Evolutionary conservation across 805 yeast species (phyloP), one percentile per base, ranked within the genome.

Genomic region (Ogataea zsoltii): DNA sequence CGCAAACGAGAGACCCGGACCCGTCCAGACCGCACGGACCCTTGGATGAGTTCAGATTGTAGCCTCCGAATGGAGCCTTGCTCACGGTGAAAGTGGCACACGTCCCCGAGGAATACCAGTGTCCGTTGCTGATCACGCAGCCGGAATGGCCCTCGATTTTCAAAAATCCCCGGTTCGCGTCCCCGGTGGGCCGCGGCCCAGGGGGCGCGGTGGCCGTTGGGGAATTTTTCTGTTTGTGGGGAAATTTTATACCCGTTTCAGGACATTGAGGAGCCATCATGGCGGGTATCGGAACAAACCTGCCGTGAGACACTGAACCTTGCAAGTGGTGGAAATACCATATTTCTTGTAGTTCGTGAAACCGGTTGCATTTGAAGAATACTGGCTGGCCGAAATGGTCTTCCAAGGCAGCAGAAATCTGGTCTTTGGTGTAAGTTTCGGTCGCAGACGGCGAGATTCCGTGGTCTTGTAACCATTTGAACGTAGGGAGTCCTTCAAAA

Each of bases 51-150:
- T 74, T 74, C 36, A 91, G 59, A 46, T 80, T 76, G 56, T 79
- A 77, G n/a, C 94, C 94, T 3, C 94, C 94, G 64, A 80, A 80
- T 28, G 77, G 76, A 26, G 85, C 79, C 43, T 80, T 74, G 26
- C 65, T 58, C 19, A 86, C 56, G 19, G 73, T 73, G 67, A 74
- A 91, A 4, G 85, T 80, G 4, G 97, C 98, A 65, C 97, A 92
- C 0, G 94, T 80, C 1, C 97, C 97, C 14, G 75, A 72, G 4
- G 76, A 61, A 67, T 84, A 88, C 94, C 96, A 91, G 53, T 80
- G 77, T 3, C 99, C 99, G 58, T 80, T 86, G 49, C 86, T 79
- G 58, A 91, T 92, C 47, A 92, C 68, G 66, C 96, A 88, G 9
- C 96, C 96, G 4, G 65, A 51, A 46, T 82, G 76, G 33, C 68